Evolutionary conservation across 257 asterid genomes (phyloP).

Genomic region (Lithospermum erythrorhizon): DNA sequence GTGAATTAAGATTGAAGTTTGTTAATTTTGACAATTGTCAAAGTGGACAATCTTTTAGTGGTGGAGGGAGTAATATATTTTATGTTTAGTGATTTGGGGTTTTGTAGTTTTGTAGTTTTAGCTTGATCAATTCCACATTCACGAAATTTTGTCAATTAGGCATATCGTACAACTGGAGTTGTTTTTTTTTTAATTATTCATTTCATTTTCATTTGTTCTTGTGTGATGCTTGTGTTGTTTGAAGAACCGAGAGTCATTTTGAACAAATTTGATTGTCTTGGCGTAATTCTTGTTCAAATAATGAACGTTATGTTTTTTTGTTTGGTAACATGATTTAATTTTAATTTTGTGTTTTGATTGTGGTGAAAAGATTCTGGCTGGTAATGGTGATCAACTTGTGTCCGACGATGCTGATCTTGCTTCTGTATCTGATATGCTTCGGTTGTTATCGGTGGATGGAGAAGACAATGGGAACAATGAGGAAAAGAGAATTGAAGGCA

Average conservation of each 20-base stretch:
- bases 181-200: not conserved
- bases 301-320: not conserved
- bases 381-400: conserved; percentile 34
- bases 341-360: conserved; percentile 6
- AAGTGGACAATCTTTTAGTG: too few relatives aligned
- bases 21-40: too few relatives aligned
- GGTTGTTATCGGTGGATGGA: conserved; percentile 41
- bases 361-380: conserved; percentile 45
- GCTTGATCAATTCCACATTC: not conserved
- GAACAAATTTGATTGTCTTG: not conserved
- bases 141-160: not conserved
- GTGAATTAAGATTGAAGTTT: too few relatives aligned
- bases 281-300: not conserved
- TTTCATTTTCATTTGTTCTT: not conserved
- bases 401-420: conserved; percentile 56
- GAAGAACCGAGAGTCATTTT: not conserved
- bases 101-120: too few relatives aligned
- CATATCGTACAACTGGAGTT: not conserved
- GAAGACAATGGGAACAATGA: conserved; percentile 22
- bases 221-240: not conserved
- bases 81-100: not conserved
- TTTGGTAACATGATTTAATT: not conserved
- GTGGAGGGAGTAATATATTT: too few relatives aligned
- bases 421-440: conserved; percentile 46
- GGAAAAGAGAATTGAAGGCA: conserved; percentile 20